These are phyloP conservation scores for Debaryomyces sp. DNA, from an alignment of 1,139 yeast genomes.

Conservation along the genomic window DNA sequence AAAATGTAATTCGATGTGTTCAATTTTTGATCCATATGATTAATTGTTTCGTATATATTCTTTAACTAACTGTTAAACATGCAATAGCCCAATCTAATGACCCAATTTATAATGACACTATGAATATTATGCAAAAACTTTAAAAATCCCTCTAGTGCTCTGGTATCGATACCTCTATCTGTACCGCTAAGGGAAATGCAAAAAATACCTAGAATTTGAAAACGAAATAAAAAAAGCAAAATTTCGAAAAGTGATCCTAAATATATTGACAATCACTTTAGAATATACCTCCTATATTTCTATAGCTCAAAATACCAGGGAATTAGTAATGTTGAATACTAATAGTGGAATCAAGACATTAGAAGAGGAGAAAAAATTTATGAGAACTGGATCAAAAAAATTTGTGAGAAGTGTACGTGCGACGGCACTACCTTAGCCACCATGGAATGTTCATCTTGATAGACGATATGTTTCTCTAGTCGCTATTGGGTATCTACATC, in stretches of 20 bases:
- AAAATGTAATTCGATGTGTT: constrained; percentile 8
- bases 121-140: constrained; percentile 4
- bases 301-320: constrained; percentile 1
- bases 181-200: constrained; percentile 1
- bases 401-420: constrained; percentile 7
- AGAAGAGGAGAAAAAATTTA: constrained; percentile 5
- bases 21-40: constrained; percentile 11
- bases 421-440: constrained; percentile 3
- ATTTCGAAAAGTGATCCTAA: background rate
- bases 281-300: background rate
- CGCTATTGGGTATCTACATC: background rate
- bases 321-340: constrained; percentile 1
- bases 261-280: background rate
- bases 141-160: background rate
- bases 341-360: background rate
- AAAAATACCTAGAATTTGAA: background rate
- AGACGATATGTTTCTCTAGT: background rate
- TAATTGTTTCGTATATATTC: background rate
- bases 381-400: constrained; percentile 5
- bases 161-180: background rate
- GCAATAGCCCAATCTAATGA: constrained; percentile 2
- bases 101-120: background rate
- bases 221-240: background rate
- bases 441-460: background rate
- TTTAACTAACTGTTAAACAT: constrained; percentile 1